Evolutionary conservation across 2,329 filamentous ascomycete species (phyloP).

Genomic region (Colletotrichum zoysiae): DNA sequence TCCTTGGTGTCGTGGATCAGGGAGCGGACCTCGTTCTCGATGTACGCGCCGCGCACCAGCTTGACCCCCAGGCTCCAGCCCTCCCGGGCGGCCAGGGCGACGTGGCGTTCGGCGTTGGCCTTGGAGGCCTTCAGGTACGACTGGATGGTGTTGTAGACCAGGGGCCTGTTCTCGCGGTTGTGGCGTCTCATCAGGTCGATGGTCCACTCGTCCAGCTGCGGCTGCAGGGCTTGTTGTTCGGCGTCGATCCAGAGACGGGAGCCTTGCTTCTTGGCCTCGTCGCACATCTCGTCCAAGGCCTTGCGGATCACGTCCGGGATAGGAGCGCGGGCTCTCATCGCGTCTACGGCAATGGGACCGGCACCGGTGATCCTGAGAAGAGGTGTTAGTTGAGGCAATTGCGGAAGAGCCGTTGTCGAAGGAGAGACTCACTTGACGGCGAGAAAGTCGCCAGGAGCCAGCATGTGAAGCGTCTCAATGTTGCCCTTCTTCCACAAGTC

Average conservation of each 20-base stretch:
- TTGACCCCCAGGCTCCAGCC: slow-evolving; percentile 79
- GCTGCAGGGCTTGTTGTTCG: slow-evolving; percentile 83
- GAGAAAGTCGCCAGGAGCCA: slow-evolving; percentile 73
- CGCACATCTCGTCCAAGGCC: slow-evolving; percentile 81
- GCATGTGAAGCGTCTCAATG: slow-evolving; percentile 78
- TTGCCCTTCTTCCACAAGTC: slow-evolving; percentile 81
- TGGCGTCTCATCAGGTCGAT: slow-evolving; percentile 81
- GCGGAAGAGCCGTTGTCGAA: too few relatives aligned
- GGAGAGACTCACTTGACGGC: slow-evolving; percentile 67
- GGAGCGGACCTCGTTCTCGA: slow-evolving; percentile 76
- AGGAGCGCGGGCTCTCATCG: slow-evolving; percentile 71
- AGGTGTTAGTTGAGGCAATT: not conserved
- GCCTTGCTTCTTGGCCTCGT: slow-evolving; percentile 75
- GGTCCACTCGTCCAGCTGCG: slow-evolving; percentile 85
- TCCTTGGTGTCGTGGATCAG: slow-evolving; percentile 80
- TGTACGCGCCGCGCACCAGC: slow-evolving; percentile 80
- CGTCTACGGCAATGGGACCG: slow-evolving; percentile 77
- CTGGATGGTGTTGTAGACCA: slow-evolving; percentile 86
- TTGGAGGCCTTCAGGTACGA: slow-evolving; percentile 79
- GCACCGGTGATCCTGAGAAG: slow-evolving; percentile 80
- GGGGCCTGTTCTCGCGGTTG: slow-evolving; percentile 73
- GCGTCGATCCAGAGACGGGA: slow-evolving; percentile 87
- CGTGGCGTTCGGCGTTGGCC: slow-evolving; percentile 68
- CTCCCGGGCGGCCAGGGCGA: slow-evolving; percentile 68
- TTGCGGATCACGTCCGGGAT: slow-evolving; percentile 74